A percentile compares a stretch with the other conserved stretches of the same genome.
Evolutionary conservation across 257 asterid species (phyloP).

Genomic region (Nicotiana otophora): DNA sequence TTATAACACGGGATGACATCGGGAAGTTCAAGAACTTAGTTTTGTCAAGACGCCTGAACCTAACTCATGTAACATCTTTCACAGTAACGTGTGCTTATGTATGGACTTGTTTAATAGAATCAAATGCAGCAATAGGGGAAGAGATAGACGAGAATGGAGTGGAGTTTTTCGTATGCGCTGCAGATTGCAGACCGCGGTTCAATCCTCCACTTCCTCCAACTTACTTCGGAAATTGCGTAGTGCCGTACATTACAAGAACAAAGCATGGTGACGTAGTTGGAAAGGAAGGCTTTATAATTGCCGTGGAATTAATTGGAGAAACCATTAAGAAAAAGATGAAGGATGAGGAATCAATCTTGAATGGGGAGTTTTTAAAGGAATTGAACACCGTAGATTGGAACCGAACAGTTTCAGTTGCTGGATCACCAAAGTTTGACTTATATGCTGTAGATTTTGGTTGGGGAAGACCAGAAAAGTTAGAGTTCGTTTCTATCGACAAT

Average conservation of each 20-base stretch:
- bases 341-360: constrained; percentile 11
- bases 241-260: constrained; percentile 5
- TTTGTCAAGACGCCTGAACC: constrained; percentile 10
- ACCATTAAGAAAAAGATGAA: constrained; percentile 9
- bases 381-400: background rate
- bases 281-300: background rate
- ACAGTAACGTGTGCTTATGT: background rate
- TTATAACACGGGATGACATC: background rate
- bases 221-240: constrained; percentile 47
- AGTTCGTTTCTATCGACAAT: background rate
- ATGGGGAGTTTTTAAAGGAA: constrained; percentile 15
- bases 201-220: constrained; percentile 21
- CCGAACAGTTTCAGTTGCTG: constrained; percentile 17
- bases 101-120: background rate
- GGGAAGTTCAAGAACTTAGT: constrained; percentile 1
- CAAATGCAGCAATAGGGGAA: background rate
- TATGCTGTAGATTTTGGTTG: constrained; percentile 38
- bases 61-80: constrained; percentile 7
- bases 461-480: constrained; percentile 11
- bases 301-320: background rate
- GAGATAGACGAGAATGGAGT: background rate
- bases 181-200: background rate
- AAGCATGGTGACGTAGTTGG: background rate
- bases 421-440: constrained; percentile 40
- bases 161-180: background rate